Evolutionary conservation across 2,329 filamentous ascomycete genomes (phyloP).

Genomic region (Metarhizium rileyi): DNA sequence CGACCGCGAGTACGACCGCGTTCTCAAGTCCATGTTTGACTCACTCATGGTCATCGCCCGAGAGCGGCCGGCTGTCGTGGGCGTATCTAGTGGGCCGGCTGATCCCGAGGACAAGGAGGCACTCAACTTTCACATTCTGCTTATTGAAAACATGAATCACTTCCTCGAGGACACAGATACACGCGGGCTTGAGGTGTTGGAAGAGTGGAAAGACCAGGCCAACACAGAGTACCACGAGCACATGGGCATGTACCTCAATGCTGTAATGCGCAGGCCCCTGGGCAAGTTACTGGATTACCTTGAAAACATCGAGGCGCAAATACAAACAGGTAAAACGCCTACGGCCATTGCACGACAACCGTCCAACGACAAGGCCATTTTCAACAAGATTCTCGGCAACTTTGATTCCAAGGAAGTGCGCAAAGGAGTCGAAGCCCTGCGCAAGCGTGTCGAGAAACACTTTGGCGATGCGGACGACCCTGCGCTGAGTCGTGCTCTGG

Average conservation of each 20-base stretch:
- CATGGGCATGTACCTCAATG: conserved; percentile 75
- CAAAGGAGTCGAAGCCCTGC: conserved; percentile 80
- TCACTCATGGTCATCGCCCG: conserved; percentile 87
- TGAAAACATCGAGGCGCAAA: conserved; percentile 73
- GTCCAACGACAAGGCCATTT: conserved; percentile 70
- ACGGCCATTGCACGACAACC: conserved; percentile 65
- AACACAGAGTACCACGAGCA: conserved; percentile 74
- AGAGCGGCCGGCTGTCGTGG: conserved; percentile 48
- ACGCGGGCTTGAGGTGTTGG: conserved; percentile 62
- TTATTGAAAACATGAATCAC: conserved; percentile 99
- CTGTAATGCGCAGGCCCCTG: conserved; percentile 79
- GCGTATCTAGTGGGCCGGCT: conserved; percentile 31
- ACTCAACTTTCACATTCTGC: conserved; percentile 90
- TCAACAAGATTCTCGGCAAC: conserved; percentile 74
- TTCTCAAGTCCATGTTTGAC: conserved; percentile 95
- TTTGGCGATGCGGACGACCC: conserved; percentile 83
- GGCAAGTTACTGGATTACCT: conserved; percentile 88
- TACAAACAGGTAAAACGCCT: conserved; percentile 48
- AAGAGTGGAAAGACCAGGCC: conserved; percentile 74
- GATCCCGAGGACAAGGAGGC: conserved; percentile 87
- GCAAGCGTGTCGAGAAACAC: conserved; percentile 92
- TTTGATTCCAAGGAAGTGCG: conserved; percentile 80
- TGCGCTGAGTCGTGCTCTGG: conserved; percentile 48
- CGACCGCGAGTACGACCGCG: conserved; percentile 77
- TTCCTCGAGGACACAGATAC: conserved; percentile 87